Conservation (phyloP, 108 stramenopile species). For the Chaetoceros tenuissimus region DNA sequence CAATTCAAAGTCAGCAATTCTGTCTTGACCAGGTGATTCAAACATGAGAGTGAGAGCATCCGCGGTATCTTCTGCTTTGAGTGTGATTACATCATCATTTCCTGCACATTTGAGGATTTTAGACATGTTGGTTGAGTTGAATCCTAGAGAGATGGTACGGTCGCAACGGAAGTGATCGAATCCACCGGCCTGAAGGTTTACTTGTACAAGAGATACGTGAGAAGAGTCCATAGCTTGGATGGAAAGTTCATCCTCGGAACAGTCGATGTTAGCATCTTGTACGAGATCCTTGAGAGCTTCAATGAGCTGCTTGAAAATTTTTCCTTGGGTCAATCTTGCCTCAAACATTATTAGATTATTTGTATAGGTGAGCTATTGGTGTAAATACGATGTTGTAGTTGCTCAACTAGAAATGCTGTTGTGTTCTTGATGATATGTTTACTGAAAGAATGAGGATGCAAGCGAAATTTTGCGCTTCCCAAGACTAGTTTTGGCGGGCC, state of each 20-base stretch:
- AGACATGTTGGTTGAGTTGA: constrained; percentile 90
- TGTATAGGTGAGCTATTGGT: too few species aligned
- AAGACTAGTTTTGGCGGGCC: too few species aligned
- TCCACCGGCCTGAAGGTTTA: constrained; percentile 65
- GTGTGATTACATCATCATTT: constrained; percentile 91
- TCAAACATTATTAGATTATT: constrained; percentile 87
- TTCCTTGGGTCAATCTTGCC: constrained; percentile 87
- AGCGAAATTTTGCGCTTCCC: too few species aligned
- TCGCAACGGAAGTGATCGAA: constrained; percentile 98
- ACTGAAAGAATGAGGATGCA: too few species aligned
- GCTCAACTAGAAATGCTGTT: too few species aligned
- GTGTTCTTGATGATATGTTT: too few species aligned
- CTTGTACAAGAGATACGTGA: constrained; percentile 93
- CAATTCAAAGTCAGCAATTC: constrained; percentile 97
- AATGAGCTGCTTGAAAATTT: constrained; percentile 92
- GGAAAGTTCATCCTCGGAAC: constrained; percentile 75
- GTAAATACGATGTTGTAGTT: too few species aligned
- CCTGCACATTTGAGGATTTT: constrained; percentile 99
- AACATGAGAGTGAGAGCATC: constrained; percentile 91
- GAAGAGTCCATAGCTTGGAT: constrained; percentile 99
- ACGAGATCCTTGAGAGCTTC: constrained; percentile 97
- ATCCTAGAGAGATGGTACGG: constrained; percentile 82
- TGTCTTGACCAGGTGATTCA: constrained; percentile 66
- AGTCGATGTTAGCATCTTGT: constrained; percentile 91
- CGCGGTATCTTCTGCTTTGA: constrained; percentile 92